Conservation (phyloP, 805 yeast genomes). For the Scheffersomyces stipitis region DNA sequence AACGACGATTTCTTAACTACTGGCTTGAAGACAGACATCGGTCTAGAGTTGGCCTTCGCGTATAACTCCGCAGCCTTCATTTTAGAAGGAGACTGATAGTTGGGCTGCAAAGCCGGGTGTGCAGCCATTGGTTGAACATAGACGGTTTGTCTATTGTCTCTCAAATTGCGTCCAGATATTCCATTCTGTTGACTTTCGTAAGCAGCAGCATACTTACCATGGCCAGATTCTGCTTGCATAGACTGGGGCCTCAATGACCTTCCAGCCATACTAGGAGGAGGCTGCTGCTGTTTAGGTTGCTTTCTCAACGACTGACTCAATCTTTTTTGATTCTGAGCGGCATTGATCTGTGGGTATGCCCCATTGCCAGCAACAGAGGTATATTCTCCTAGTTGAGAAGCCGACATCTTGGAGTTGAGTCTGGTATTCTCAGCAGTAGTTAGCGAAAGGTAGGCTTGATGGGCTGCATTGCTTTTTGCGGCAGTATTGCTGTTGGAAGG, state of each 20-base stretch:
- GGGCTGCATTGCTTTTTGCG: conserved; percentile 49
- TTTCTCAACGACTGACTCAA: conserved; percentile 31
- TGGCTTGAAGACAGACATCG: conserved; percentile 38
- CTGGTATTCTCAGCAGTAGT: conserved; percentile 81
- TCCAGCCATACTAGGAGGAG: conserved; percentile 16
- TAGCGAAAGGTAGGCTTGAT: conserved; percentile 62
- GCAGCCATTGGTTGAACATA: conserved; percentile 35
- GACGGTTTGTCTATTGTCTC: conserved; percentile 23
- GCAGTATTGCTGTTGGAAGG: conserved; percentile 7
- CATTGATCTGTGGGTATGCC: not conserved
- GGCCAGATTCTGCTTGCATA: conserved; percentile 9
- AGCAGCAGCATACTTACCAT: not conserved
- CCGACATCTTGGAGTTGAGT: conserved; percentile 59
- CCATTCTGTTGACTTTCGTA: no score
- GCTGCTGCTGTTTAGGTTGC: conserved; percentile 15
- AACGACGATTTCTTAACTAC: conserved; percentile 54
- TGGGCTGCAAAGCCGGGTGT: conserved; percentile 41
- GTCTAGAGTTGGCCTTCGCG: conserved; percentile 49
- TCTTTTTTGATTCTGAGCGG: conserved; percentile 8
- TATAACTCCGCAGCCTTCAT: conserved; percentile 53
- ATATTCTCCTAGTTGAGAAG: conserved; percentile 33
- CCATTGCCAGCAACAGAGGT: conserved; percentile 3
- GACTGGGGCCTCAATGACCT: conserved; percentile 39
- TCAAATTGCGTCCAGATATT: conserved; percentile 32
- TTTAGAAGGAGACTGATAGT: conserved; percentile 40